phyloP scores from a whole-genome alignment of 2,329 filamentous ascomycete species.

The Atkinsonella hypoxylon region DNA sequence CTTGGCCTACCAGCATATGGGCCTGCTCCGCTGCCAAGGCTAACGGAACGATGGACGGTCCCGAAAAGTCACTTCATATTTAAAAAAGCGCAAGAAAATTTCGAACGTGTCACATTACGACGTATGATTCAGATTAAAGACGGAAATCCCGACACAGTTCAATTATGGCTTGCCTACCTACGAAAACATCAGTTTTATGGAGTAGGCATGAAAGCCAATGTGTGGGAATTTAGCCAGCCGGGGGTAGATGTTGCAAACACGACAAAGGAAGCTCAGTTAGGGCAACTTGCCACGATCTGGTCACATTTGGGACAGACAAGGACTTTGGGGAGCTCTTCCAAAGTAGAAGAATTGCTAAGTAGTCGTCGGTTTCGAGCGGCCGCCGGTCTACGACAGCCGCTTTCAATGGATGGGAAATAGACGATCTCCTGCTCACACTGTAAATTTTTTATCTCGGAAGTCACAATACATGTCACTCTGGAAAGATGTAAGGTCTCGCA shows the following conservation, averaged over 20 bases:
- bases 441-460: not conserved
- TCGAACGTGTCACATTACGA: slow-evolving; percentile 78
- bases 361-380: slow-evolving; percentile 34
- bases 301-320: slow-evolving; percentile 41
- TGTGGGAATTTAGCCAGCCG: slow-evolving; percentile 74
- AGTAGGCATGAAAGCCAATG: slow-evolving; percentile 98
- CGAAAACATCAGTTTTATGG: slow-evolving; percentile 88
- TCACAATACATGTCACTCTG: not conserved
- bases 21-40: slow-evolving; percentile 73
- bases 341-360: slow-evolving; percentile 45
- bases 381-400: slow-evolving; percentile 16
- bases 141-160: slow-evolving; percentile 76
- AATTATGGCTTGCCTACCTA: slow-evolving; percentile 85
- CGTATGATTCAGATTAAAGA: slow-evolving; percentile 87
- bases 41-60: slow-evolving; percentile 90
- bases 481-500: not conserved
- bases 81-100: slow-evolving; percentile 98
- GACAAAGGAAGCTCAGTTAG: slow-evolving; percentile 11
- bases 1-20: slow-evolving; percentile 76
- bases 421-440: no score
- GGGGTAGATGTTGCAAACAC: slow-evolving; percentile 28
- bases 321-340: slow-evolving; percentile 36
- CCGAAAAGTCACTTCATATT: slow-evolving; percentile 81
- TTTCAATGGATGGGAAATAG: not conserved
- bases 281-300: slow-evolving; percentile 39